Evolutionary conservation across 2,329 filamentous ascomycete species (phyloP).

Genomic region (Aspergillus terreus): DNA sequence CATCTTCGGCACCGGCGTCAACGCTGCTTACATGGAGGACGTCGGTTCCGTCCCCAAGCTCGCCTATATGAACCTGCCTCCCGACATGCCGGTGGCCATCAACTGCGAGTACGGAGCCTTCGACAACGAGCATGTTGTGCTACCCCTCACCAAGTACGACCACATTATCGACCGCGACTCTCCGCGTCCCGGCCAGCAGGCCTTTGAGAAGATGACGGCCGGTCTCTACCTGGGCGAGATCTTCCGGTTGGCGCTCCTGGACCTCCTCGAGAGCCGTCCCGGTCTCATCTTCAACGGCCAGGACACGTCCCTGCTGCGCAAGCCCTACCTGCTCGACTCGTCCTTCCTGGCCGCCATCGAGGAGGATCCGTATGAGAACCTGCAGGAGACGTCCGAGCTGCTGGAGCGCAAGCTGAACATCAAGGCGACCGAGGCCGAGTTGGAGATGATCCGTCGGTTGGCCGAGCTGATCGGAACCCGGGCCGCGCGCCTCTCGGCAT

Average conservation of each 20-base stretch:
- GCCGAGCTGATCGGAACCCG: slow-evolving; percentile 94
- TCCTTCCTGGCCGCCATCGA: slow-evolving; percentile 93
- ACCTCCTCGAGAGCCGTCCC: slow-evolving; percentile 75
- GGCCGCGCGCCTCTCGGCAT: slow-evolving; percentile 86
- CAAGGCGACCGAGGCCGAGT: slow-evolving; percentile 67
- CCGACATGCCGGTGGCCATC: slow-evolving; percentile 84
- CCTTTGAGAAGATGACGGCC: slow-evolving; percentile 97
- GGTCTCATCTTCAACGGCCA: slow-evolving; percentile 77
- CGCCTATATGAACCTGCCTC: slow-evolving; percentile 80
- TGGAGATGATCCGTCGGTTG: slow-evolving; percentile 82
- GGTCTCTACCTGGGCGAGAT: slow-evolving; percentile 93
- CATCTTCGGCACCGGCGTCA: slow-evolving; percentile 98
- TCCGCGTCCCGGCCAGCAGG: slow-evolving; percentile 87
- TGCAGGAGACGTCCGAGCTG: slow-evolving; percentile 80
- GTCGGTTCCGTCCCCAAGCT: slow-evolving; percentile 90
- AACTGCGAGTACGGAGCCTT: slow-evolving; percentile 98
- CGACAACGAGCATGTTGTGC: slow-evolving; percentile 85
- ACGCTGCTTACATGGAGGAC: slow-evolving; percentile 96
- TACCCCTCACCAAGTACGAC: slow-evolving; percentile 83
- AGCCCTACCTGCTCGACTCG: slow-evolving; percentile 84
- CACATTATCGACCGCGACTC: slow-evolving; percentile 85
- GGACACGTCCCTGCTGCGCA: slow-evolving; percentile 74
- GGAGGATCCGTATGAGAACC: slow-evolving; percentile 93
- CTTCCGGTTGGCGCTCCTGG: slow-evolving; percentile 81
- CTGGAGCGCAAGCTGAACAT: slow-evolving; percentile 75